phyloP scores from a whole-genome alignment of 2,329 filamentous ascomycete species.

The Exophiala sp. region DNA sequence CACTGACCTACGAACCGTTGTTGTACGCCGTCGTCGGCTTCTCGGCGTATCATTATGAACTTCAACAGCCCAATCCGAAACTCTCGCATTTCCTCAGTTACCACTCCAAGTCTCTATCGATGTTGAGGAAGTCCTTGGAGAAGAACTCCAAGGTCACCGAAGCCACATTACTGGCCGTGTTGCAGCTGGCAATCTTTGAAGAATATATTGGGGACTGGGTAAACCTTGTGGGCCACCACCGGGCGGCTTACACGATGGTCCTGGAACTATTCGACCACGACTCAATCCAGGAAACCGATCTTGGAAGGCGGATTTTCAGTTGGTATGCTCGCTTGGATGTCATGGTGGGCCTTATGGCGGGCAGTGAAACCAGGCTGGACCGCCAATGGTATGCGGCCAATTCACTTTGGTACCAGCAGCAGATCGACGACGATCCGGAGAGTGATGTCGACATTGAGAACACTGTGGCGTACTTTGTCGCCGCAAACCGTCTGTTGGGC shows the following conservation, averaged over 20 bases:
- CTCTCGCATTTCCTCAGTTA: slow-evolving; percentile 81
- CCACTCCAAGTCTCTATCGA: slow-evolving; percentile 81
- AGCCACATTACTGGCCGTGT: slow-evolving; percentile 76
- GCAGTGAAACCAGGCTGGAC: slow-evolving; percentile 68
- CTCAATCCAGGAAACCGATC: slow-evolving; percentile 66
- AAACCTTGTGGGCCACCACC: slow-evolving; percentile 87
- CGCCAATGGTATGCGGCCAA: slow-evolving; percentile 73
- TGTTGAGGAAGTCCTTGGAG: slow-evolving; percentile 69
- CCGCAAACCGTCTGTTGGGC: slow-evolving; percentile 67
- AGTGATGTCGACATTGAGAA: slow-evolving; percentile 54
- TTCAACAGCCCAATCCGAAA: slow-evolving; percentile 66
- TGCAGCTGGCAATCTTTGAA: slow-evolving; percentile 92
- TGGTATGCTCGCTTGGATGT: slow-evolving; percentile 93
- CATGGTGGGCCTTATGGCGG: slow-evolving; percentile 77
- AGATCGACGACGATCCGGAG: slow-evolving; percentile 55
- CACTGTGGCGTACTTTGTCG: slow-evolving; percentile 65
- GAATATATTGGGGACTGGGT: slow-evolving; percentile 96
- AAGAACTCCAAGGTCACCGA: slow-evolving; percentile 68
- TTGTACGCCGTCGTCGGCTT: slow-evolving; percentile 86
- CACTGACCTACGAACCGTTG: slow-evolving; percentile 73
- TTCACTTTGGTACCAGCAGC: slow-evolving; percentile 60
- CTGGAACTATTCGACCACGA: slow-evolving; percentile 73
- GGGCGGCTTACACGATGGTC: slow-evolving; percentile 79
- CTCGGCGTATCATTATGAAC: slow-evolving; percentile 77
- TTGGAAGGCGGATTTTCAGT: slow-evolving; percentile 69